Base-by-base conservation (phyloP, 192 early-diverging fungal species). In the Coemansia furcata region DNA sequence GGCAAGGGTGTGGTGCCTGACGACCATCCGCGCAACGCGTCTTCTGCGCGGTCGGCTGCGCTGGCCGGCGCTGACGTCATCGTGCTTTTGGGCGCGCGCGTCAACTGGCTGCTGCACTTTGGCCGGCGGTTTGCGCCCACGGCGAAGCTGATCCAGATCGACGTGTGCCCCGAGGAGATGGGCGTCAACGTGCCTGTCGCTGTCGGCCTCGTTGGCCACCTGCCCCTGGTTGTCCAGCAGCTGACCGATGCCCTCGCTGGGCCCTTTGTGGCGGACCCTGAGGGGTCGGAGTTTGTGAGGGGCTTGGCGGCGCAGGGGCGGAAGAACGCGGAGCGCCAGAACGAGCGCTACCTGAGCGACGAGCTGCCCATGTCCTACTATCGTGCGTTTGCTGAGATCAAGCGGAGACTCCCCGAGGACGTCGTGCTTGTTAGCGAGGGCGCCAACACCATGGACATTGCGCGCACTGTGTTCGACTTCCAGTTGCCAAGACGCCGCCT, bases 381-480 rank as follows among this genome's bases (percentile, higher is more conserved):
- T 66, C 80, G 88, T 11, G 89, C 88, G 2, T 92, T 88, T 54
- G 79, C 67, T 33, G 90, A 87, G 60, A 90, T 92, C 66, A 88
- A 89, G 72, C 61, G 69, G 39, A 62, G 62, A 17, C 78, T 92
- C 60, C 88, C 88, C 0, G 36, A 15, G 10, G 69, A 76, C 33
- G 71, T 88, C 3, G 84, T 91, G 17, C 74, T 90, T 65, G 84
- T 91, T 2, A 88, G 86, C 64, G 91, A 92, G 73, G 91, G 91
- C 57, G 89, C 89, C 17, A 91, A 91, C 66, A 90, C 91, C 0
- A 91, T 92, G 91, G 91, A 92, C 64, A 91, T 92, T 79, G 91
- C 85, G 4, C 84, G 91, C 40, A 86, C 86, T 0, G 84, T 89
- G 58, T 91, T 86, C 76, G 90, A 89, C 68, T 80, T 89, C 9